Evolutionary conservation across 129 eudicot species (phyloP), one percentile per base, ranked within the genome.

Genomic region (Sambucus nigra): DNA sequence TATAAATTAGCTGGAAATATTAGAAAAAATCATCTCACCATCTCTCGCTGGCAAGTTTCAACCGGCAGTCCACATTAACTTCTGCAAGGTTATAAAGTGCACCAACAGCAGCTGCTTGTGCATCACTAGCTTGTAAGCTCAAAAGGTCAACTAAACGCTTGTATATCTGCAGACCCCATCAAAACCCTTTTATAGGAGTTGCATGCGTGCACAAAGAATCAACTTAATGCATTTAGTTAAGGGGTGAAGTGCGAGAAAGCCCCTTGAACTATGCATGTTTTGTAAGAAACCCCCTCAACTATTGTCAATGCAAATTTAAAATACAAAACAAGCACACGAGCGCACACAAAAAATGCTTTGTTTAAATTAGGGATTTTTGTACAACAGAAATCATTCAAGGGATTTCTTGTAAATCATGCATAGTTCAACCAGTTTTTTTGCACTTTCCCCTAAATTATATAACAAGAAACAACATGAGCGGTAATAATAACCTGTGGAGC

Each of bases 41-140:
- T 82, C 96, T 66, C 61, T 92, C 99, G 68, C 79, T 73, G 10
- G 96, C 99, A 49, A 92, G 87, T 72, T 87, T 92, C 70, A 86
- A 59, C 32, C 99, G 86, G 68, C 99, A 86, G 55, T 92, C 96
- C 87, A 83, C 78, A 18, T 92, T 92, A 26, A 92, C 74, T 69
- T 92, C 99, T 25, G 86, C 87, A 71, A 92, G 91, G 73, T 92
- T 75, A 72, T 86, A 92, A 38, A 92, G 76, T 40, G 99, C 99
- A 59, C 99, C 99, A 33, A 92, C 83, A 17, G 99, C 94, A 56
- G 96, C 99, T 32, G 94, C 96, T 73, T 92, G 99, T 56, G 99
- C 91, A 60, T 92, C 96, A n/a, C 60, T 64, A 29, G 82, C 82
- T 51, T 94, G 96, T 25, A 80, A 60, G 79, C 96, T 92, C 82